A percentile compares a stretch with the other conserved stretches of the same genome.
Evolutionary conservation across 805 yeast species (phyloP).

Genomic region (Komagataella pastoris): DNA sequence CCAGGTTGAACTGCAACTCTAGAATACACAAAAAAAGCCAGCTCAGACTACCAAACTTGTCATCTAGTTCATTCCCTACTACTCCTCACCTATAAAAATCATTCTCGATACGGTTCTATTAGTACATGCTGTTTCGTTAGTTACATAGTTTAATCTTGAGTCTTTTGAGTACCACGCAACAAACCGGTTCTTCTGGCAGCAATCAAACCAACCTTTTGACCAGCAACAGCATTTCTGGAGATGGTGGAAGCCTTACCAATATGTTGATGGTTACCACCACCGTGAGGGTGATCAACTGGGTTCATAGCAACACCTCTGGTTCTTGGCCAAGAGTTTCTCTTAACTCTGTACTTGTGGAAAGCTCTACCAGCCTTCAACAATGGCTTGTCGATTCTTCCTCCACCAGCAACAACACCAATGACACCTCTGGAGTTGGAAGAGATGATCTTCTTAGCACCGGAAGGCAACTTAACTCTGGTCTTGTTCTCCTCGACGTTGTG

Average conservation of each 20-base stretch:
- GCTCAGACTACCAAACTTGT: neutral
- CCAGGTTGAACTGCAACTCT: neutral
- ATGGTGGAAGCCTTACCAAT: constrained; percentile 99
- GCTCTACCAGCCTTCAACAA: constrained; percentile 99
- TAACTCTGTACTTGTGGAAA: constrained; percentile 98
- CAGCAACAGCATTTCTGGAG: constrained; percentile 98
- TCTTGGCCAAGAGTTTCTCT: constrained; percentile 99
- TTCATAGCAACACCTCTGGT: constrained; percentile 99
- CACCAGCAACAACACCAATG: constrained; percentile 99
- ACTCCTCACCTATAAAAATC: neutral
- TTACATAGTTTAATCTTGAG: constrained; percentile 9
- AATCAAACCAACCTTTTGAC: constrained; percentile 99
- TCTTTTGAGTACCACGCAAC: constrained; percentile 96
- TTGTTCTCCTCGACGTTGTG: constrained; percentile 99
- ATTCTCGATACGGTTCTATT: neutral
- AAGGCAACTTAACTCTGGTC: constrained; percentile 98
- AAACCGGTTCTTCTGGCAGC: constrained; percentile 99
- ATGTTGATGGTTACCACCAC: constrained; percentile 99
- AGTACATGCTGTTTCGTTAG: neutral
- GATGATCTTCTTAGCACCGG: constrained; percentile 96
- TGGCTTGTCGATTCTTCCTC: constrained; percentile 99
- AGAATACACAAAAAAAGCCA: neutral
- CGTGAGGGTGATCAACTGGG: constrained; percentile 99
- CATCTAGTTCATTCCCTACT: neutral
- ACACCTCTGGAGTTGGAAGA: constrained; percentile 98